phyloP scores from a whole-genome alignment of 108 stramenopile species.

The Stephanodiscus minutulus region DNA sequence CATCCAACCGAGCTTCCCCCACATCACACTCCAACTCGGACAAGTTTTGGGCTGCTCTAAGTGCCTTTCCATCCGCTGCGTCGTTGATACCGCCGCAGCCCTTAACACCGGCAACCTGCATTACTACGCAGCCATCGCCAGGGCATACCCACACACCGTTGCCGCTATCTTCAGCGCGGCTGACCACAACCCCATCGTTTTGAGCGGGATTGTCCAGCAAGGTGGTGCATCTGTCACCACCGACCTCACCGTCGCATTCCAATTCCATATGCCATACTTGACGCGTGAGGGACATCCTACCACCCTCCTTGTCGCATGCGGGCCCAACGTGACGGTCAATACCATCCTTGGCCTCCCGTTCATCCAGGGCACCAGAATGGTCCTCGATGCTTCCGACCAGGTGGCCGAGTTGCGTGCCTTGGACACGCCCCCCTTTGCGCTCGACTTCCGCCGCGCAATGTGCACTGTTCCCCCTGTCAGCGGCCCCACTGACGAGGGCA shows the following conservation, averaged over 20 bases:
- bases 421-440: slow-evolving; percentile 2
- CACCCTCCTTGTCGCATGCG: background rate
- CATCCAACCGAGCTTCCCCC: background rate
- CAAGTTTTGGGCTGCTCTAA: background rate
- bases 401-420: background rate
- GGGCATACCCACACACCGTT: slow-evolving; percentile 1
- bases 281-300: background rate
- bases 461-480: background rate
- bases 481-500: no score
- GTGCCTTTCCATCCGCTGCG: background rate
- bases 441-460: background rate
- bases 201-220: slow-evolving; percentile 6
- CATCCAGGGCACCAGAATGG: background rate
- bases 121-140: background rate
- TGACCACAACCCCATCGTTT: background rate
- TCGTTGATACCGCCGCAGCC: slow-evolving; percentile 5
- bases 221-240: background rate
- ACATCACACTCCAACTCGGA: background rate
- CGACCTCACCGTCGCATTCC: slow-evolving; percentile 7
- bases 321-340: slow-evolving; percentile 10
- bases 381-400: slow-evolving; percentile 3
- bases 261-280: slow-evolving; percentile 7
- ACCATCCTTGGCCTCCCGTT: slow-evolving; percentile 10
- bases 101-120: background rate
- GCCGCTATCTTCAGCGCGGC: background rate